These are phyloP conservation scores for Eucalyptus microcorys DNA, from an alignment of 345 rosid species.

Conservation along the genomic window DNA sequence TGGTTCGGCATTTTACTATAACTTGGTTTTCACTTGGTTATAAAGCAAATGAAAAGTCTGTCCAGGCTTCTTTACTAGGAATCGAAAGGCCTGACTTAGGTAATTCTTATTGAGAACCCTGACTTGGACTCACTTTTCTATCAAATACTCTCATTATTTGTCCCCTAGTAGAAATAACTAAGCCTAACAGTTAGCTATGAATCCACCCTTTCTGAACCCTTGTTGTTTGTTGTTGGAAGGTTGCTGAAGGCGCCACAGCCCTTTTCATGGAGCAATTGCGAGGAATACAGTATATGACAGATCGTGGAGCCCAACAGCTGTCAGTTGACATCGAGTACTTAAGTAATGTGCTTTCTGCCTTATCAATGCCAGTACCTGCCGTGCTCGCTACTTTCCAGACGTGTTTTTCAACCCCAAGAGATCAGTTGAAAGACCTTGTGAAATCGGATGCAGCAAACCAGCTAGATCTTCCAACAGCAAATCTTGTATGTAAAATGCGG, in stretches of 20 bases:
- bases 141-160: background rate
- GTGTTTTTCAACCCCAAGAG: conserved; percentile 78
- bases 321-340: conserved; percentile 87
- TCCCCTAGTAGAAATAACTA: background rate
- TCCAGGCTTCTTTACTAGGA: background rate
- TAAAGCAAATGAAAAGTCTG: background rate
- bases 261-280: conserved; percentile 91
- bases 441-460: conserved; percentile 62
- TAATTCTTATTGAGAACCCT: background rate
- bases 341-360: conserved; percentile 91
- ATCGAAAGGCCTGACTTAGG: background rate
- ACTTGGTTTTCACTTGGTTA: background rate
- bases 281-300: conserved; percentile 78
- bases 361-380: conserved; percentile 75
- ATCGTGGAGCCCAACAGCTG: conserved; percentile 89
- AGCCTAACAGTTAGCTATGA: background rate
- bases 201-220: background rate
- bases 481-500: conserved; percentile 82
- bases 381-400: conserved; percentile 74
- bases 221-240: conserved; percentile 18
- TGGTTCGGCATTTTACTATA: background rate
- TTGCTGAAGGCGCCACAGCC: conserved; percentile 93
- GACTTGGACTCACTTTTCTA: background rate
- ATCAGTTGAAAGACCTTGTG: conserved; percentile 55
- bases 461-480: conserved; percentile 75